Base-by-base conservation (phyloP, 1,284 basidiomycete genomes). In the Kwoniella shivajii region DNA sequence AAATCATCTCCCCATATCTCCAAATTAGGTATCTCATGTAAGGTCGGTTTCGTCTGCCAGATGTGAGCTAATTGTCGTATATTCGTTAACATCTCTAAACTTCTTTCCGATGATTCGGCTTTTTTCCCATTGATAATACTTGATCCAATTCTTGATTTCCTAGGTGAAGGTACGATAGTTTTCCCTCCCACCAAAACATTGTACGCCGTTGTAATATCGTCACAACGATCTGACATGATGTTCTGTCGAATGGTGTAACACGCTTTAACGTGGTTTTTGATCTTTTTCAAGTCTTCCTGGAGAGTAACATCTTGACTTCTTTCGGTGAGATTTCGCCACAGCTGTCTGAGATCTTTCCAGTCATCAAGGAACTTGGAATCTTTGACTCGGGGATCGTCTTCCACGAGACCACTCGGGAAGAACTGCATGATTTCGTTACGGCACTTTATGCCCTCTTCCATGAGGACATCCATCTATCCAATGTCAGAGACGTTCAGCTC, bases 21-120 rank as follows among this genome's bases (percentile, higher is more conserved):
- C 37, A 69, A 30, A 2, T 33, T 22, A 1, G 55, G 51, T 5
- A 64, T 34, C 10, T 64, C 55, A 4, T 52, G 42, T 7, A 38
- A n/a, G 0, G 14, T 22, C 4, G 61, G 52, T 2, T 41, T 20
- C 16, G 62, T 54, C 6, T 54, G 37, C 70, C 69, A 75, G 9
- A 73, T 50, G 6, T 27, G 10, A 6, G 65, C 59, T 22, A 75
- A 55, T 33, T 67, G 57, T 20, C 64, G 31, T 38, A 59, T 61
- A 33, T 63, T 58, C 4, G 61, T 53, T n/a, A 52, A 26, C 24
- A 42, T 51, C 36, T 52, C 53, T 11, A 47, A 27, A 13, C 29
- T 49, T 1, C 11, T 6, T 18, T 50, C 45, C 0, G 50, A 46
- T 30, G 14, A 57, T 29, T 56, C 56, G 3, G 29, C 52, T 31